These are phyloP conservation scores for Zostera marina DNA, from an alignment of 116 monocot species.

Conservation along the genomic window DNA sequence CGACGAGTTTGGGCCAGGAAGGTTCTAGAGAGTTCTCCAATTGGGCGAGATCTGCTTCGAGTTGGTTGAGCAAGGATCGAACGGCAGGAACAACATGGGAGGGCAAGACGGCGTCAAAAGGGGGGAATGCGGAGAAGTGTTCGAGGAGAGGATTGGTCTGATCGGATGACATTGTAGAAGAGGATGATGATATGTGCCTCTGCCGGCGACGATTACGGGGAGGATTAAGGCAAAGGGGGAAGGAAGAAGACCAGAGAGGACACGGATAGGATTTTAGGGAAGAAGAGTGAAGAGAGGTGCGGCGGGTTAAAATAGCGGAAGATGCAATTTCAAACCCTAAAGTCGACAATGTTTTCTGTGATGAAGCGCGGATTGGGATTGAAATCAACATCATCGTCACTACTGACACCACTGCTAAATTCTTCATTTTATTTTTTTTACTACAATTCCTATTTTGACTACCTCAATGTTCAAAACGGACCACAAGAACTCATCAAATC, in stretches of 20 bases:
- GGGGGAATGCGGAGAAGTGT: conserved; percentile 66
- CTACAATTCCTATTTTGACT: too few relatives aligned
- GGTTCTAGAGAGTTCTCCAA: conserved; percentile 74
- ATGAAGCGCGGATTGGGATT: too few relatives aligned
- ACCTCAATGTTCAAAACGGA: too few relatives aligned
- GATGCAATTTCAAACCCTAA: too few relatives aligned
- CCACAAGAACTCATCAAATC: too few relatives aligned
- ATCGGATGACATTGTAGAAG: conserved; percentile 2
- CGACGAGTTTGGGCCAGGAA: conserved; percentile 76
- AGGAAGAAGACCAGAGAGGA: conserved; percentile 6
- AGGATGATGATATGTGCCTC: conserved; percentile 6
- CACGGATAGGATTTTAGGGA: background rate
- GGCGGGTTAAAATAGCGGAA: too few relatives aligned
- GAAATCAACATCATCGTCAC: too few relatives aligned
- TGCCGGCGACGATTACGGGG: background rate
- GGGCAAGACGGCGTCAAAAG: conserved; percentile 66
- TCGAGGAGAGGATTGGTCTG: conserved; percentile 6
- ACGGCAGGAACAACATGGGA: conserved; percentile 65
- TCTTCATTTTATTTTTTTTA: too few relatives aligned
- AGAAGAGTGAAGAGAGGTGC: too few relatives aligned
- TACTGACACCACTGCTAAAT: too few relatives aligned
- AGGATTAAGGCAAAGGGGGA: background rate
- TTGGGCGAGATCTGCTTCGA: conserved; percentile 57
- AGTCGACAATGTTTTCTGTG: too few relatives aligned
- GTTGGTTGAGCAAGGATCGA: conserved; percentile 35